Base-by-base conservation (phyloP, 257 asterid genomes). In the Nicotiana benthamiana region DNA sequence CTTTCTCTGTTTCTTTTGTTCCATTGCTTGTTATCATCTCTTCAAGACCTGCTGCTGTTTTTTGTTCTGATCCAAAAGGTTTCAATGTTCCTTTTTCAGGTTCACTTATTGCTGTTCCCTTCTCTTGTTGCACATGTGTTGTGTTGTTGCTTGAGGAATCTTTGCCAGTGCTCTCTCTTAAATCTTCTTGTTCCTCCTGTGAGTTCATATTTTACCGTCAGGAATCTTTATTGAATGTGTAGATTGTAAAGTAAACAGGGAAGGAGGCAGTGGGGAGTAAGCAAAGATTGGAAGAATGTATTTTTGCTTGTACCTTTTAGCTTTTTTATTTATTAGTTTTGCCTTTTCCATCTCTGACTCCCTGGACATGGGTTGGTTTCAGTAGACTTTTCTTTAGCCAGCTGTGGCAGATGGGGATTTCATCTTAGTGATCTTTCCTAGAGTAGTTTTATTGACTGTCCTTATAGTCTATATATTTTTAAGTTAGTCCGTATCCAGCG, bases 41-140 rank as follows among this genome's bases (percentile, higher is more conserved):
- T 84, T 77, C 57, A 17, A 43, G 22, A 53, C 81, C 84, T 86
- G 87, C 53, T 62, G 34, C 64, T 28, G 82, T 68, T 72, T 84
- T 30, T 52, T 74, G 20, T 72, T 77, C 66, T 65, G 48, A 32
- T 81, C 83, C 59, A 43, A 70, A 70, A 70, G 77, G 59, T 70
- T 43, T 56, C 36, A 22, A 43, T 22, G 34, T 70, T 70, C 20
- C 59, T 43, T 20, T 70, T 70, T 70, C 22, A 4, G 59, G 59
- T 43, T 43, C 77, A 70, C 77, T 70, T 24, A 13, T 43, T 43
- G 34, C 43, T 70, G 77, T 70, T 70, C 32, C 59, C 77, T 70
- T 32, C 59, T 22, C 36, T 13, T 70, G 54, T 43, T 13, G 77
- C 36, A 22, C 77, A 56, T 70, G 59, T 22, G 36, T 43, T 13